These are phyloP conservation scores for Scleroderma bovista DNA, from an alignment of 768 basidiomycete species.

Conservation along the genomic window DNA sequence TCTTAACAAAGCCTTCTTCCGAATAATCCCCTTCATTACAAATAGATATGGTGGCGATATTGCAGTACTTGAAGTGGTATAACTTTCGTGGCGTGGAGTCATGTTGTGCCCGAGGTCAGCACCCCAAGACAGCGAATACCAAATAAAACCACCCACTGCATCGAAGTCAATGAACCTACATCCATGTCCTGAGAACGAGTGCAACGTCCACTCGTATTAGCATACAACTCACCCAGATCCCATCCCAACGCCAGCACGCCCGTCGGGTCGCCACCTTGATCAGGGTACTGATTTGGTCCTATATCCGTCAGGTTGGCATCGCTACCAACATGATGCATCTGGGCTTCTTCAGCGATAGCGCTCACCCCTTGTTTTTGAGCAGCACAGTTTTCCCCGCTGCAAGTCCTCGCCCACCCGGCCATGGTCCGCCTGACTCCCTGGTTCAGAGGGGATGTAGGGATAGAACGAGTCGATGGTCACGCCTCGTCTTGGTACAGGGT, in stretches of 20 bases:
- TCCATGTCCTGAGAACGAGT: slow-evolving; percentile 36
- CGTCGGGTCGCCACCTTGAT: slow-evolving; percentile 51
- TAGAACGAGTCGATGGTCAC: slow-evolving; percentile 25
- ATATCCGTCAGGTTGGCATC: slow-evolving; percentile 55
- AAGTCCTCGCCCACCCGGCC: slow-evolving; percentile 49
- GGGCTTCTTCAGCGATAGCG: slow-evolving; percentile 55
- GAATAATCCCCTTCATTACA: slow-evolving; percentile 23
- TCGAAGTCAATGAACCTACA: slow-evolving; percentile 67
- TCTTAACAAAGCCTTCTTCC: slow-evolving; percentile 30
- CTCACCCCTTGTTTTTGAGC: slow-evolving; percentile 56
- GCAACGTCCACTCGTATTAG: slow-evolving; percentile 14
- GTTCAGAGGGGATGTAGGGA: slow-evolving; percentile 24
- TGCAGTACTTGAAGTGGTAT: slow-evolving; percentile 76
- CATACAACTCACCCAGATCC: slow-evolving; percentile 54
- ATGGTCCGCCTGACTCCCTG: slow-evolving; percentile 50
- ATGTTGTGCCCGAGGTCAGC: slow-evolving; percentile 45
- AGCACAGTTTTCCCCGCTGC: slow-evolving; percentile 64
- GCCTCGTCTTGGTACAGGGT: slow-evolving; percentile 29
- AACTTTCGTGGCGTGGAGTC: slow-evolving; percentile 77
- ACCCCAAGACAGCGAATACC: background rate
- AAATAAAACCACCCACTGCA: slow-evolving; percentile 39
- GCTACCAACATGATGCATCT: slow-evolving; percentile 59
- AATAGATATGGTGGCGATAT: slow-evolving; percentile 45
- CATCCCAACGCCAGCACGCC: slow-evolving; percentile 89
- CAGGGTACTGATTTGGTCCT: slow-evolving; percentile 68